Evolutionary conservation across 495 filamentous ascomycete species (phyloP).

Genomic region (Pseudoneurospora amorphoporcata): DNA sequence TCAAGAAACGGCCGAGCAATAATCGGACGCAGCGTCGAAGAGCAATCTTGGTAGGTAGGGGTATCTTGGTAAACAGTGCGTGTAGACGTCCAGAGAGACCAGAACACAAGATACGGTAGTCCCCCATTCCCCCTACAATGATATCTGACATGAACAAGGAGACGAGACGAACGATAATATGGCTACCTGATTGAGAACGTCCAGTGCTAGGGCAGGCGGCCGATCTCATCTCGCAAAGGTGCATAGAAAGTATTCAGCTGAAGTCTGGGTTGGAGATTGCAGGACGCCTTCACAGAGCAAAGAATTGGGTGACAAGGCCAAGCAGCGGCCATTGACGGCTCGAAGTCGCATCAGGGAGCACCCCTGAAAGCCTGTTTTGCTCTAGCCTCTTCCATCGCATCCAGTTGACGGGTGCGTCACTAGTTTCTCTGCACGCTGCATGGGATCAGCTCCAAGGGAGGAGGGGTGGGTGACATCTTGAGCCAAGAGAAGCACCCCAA

Average conservation of each 20-base stretch:
- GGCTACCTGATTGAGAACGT: neutral
- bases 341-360: slow-evolving; percentile 4
- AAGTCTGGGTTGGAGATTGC: slow-evolving; percentile 11
- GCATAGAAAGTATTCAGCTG: slow-evolving; percentile 12
- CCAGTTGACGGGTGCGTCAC: slow-evolving; percentile 11
- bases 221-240: slow-evolving; percentile 7
- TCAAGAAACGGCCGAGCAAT: neutral
- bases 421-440: slow-evolving; percentile 20
- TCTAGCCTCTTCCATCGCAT: slow-evolving; percentile 9
- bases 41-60: neutral
- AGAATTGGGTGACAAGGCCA: slow-evolving; percentile 8
- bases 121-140: neutral
- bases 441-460: slow-evolving; percentile 7
- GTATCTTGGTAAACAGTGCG: neutral
- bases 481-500: neutral
- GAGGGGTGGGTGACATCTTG: slow-evolving; percentile 1
- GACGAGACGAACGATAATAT: neutral
- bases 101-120: neutral
- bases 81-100: neutral
- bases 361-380: slow-evolving; percentile 14
- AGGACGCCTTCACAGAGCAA: slow-evolving; percentile 7
- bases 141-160: neutral
- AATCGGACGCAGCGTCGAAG: neutral
- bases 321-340: slow-evolving; percentile 1
- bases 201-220: neutral